Percentiles rank a stretch among this genome's conserved stretches.
These are phyloP conservation scores for Lachnellula occidentalis DNA, from an alignment of 2,329 filamentous ascomycete genomes.

Conservation along the genomic window DNA sequence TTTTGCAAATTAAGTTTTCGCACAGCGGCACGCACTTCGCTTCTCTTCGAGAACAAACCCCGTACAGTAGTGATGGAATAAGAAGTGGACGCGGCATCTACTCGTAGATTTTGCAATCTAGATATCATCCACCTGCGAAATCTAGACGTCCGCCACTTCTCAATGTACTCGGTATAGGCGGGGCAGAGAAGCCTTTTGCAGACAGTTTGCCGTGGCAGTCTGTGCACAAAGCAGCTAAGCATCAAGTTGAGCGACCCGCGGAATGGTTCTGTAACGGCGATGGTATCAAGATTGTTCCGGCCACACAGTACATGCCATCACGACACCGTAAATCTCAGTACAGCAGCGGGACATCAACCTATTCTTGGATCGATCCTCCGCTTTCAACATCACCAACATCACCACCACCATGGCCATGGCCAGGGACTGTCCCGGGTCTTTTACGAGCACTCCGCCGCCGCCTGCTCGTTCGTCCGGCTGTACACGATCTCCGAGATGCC, in stretches of 20 bases:
- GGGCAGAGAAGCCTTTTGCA: constrained; percentile 12
- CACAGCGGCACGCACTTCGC: too few relatives aligned
- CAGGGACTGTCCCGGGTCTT: neutral
- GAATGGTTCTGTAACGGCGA: constrained; percentile 15
- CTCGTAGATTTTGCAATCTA: too few relatives aligned
- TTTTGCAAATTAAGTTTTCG: too few relatives aligned
- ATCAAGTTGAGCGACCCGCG: neutral
- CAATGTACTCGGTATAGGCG: constrained; percentile 3
- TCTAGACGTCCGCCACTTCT: neutral
- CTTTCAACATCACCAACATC: neutral
- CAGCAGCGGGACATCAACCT: neutral
- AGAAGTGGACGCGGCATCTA: too few relatives aligned
- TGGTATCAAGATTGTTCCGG: constrained; percentile 8
- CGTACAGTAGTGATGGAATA: neutral
- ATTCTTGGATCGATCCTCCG: constrained; percentile 8
- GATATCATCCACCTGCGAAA: too few relatives aligned
- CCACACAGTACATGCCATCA: constrained; percentile 3
- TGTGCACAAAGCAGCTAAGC: constrained; percentile 14
- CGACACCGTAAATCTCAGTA: neutral
- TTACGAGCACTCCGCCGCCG: constrained; percentile 3
- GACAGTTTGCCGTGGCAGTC: constrained; percentile 13
- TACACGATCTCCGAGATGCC: constrained; percentile 1
- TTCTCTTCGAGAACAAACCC: neutral
- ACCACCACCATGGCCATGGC: neutral
- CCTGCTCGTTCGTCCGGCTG: constrained; percentile 13